Base-by-base conservation (phyloP, 495 filamentous ascomycete species). In the Neurospora sp. region DNA sequence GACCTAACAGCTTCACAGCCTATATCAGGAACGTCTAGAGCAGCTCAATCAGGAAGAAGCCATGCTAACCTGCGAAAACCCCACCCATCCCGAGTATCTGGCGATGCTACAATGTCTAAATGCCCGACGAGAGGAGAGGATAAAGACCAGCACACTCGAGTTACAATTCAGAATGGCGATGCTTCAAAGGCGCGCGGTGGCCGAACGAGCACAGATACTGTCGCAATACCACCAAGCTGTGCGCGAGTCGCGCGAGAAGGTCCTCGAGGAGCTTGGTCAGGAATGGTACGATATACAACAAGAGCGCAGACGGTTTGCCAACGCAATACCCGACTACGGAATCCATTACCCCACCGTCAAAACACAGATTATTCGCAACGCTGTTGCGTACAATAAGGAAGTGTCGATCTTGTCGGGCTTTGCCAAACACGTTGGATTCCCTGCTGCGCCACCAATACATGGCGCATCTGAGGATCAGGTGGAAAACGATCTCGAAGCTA, bases 401-500 rank as follows among this genome's bases (percentile, higher is more conserved):
- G 94, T 99, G 5, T 94, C 93, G 7, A 87, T 97, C 16, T 87
- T 99, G 72, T 90, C 94, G 9, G 95, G 96, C 22, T 87, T 98
- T 72, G 93, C 94, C 8, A 97, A 97, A 80, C 93, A 97, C 81
- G 88, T 96, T 70, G 96, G 96, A 31, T 98, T 98, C 81, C 96
- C 96, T 38, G 95, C 95, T 40, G 95, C 95, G n/a, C 96, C 96
- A 22, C 86, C 90, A 12, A 89, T 99, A 74, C 82, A 86, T 37
- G 87, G 90, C 35, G 92, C 90, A 22, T 89, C 92, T 16, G 84
- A 88, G 10, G 84, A 89, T 20, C 93, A 97, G 73, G 82, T 94
- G 35, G 92, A 97, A 42, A 91, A 93, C 69, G 96, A 99, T 82
- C 83, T 98, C 44, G 90, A 93, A 78, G 91, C 89, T 73, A 97